Percentiles rank a stretch among this genome's conserved stretches.
Evolutionary conservation across 2,329 filamentous ascomycete genomes (phyloP).

Genomic region (Claviceps quebecensis): DNA sequence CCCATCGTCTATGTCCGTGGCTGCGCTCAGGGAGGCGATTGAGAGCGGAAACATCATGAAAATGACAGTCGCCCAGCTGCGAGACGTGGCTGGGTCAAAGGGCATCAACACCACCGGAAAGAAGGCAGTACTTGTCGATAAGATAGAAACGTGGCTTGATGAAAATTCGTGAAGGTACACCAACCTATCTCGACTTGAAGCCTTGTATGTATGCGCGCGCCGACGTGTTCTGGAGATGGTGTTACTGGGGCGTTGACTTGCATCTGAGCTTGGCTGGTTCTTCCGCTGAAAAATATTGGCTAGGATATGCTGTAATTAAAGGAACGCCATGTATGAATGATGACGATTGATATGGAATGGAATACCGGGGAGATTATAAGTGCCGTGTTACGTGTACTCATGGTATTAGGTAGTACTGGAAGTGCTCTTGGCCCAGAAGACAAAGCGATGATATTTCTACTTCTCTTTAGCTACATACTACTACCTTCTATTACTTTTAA

Average conservation of each 20-base stretch:
- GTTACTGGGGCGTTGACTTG: too few relatives aligned
- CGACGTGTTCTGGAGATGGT: not conserved
- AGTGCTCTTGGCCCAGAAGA: too few relatives aligned
- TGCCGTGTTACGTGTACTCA: too few relatives aligned
- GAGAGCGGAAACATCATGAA: slow-evolving; percentile 34
- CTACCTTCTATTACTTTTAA: too few relatives aligned
- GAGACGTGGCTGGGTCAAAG: slow-evolving; percentile 31
- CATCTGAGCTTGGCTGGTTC: not conserved
- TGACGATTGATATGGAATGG: too few relatives aligned
- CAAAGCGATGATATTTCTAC: too few relatives aligned
- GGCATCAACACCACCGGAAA: slow-evolving; percentile 35
- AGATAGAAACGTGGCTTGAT: slow-evolving; percentile 43
- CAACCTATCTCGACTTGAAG: not conserved
- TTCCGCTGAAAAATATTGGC: not conserved
- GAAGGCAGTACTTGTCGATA: slow-evolving; percentile 41
- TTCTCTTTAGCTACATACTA: too few relatives aligned
- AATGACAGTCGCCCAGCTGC: slow-evolving; percentile 40
- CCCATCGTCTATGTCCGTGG: slow-evolving; percentile 25
- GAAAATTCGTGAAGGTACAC: slow-evolving; percentile 18
- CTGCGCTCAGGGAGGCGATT: slow-evolving; percentile 31
- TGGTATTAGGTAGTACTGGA: too few relatives aligned
- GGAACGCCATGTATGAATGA: too few relatives aligned
- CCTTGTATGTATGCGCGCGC: not conserved
- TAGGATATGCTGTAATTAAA: too few relatives aligned
- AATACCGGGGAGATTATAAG: too few relatives aligned